Conservation (phyloP, 257 asterid genomes). For the Henckelia pumila region DNA sequence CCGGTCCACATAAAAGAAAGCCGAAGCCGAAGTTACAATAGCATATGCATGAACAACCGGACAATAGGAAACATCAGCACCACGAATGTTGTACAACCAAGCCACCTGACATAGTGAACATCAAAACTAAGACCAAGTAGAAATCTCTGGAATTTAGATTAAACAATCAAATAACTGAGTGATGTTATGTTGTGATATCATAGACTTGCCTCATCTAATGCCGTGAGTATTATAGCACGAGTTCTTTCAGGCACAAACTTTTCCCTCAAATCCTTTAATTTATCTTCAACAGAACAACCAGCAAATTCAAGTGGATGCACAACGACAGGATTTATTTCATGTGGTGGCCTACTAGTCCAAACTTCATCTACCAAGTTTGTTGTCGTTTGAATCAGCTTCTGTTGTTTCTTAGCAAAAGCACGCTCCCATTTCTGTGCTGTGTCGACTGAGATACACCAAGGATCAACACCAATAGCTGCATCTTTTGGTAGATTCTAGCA, state of each 20-base stretch:
- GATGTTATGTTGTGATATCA: conserved; percentile 10
- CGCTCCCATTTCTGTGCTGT: conserved; percentile 87
- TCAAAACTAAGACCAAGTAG: conserved; percentile 13
- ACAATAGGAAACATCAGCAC: conserved; percentile 77
- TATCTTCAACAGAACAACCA: conserved; percentile 79
- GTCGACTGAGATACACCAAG: conserved; percentile 93
- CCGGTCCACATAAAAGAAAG: conserved; percentile 86
- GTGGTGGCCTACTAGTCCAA: conserved; percentile 76
- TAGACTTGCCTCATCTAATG: conserved; percentile 80
- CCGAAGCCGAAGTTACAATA: conserved; percentile 63
- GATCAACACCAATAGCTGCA: conserved; percentile 84
- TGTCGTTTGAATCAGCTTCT: conserved; percentile 65
- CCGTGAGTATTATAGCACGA: conserved; percentile 62
- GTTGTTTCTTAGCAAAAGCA: conserved; percentile 69
- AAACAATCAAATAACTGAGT: conserved; percentile 11
- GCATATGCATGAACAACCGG: conserved; percentile 96
- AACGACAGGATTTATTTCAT: conserved; percentile 61
- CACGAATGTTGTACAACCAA: conserved; percentile 89
- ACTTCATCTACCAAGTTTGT: conserved; percentile 85
- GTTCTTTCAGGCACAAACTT: conserved; percentile 68
- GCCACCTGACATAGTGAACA: conserved; percentile 59
- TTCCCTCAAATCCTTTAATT: conserved; percentile 74
- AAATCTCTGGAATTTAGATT: conserved; percentile 11
- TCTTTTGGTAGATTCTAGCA: conserved; percentile 69
- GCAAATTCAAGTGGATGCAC: conserved; percentile 77